These are phyloP conservation scores for Dactylorhiza incarnata DNA, from an alignment of 106 monocot species.

Conservation along the genomic window DNA sequence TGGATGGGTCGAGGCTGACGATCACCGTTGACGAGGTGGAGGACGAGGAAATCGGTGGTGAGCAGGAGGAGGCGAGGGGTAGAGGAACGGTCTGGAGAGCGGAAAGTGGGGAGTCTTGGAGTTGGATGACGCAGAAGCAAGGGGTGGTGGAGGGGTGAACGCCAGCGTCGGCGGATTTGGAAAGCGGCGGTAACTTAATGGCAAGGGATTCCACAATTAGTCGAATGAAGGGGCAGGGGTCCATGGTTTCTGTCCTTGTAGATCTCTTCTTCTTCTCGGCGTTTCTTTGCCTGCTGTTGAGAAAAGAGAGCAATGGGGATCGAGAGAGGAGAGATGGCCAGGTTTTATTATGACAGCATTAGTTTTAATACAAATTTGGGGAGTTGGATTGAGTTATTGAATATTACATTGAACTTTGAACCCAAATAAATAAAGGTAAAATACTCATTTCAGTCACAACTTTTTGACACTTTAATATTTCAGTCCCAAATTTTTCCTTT, in stretches of 20 bases:
- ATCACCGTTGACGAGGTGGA: slow-evolving; percentile 19
- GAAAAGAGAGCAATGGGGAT: no score
- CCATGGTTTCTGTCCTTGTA: slow-evolving; percentile 19
- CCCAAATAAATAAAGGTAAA: no score
- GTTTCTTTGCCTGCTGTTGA: no score
- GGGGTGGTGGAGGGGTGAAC: slow-evolving; percentile 56
- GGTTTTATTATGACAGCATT: no score
- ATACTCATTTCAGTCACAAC: no score
- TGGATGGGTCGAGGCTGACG: slow-evolving; percentile 23
- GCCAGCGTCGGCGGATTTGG: slow-evolving; percentile 27
- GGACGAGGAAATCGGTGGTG: background rate
- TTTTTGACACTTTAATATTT: no score
- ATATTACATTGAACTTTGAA: no score
- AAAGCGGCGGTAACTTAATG: slow-evolving; percentile 36
- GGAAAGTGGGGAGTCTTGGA: slow-evolving; percentile 22
- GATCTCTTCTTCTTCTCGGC: background rate
- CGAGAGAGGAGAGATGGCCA: no score
- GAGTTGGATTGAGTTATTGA: no score
- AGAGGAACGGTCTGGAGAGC: slow-evolving; percentile 16
- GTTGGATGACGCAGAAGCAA: slow-evolving; percentile 46
- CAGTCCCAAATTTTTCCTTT: no score
- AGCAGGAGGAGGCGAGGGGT: slow-evolving; percentile 8
- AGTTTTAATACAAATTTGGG: no score
- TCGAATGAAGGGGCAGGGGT: slow-evolving; percentile 69
- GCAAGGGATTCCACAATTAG: slow-evolving; percentile 56